Base-by-base conservation (phyloP, 2,329 filamentous ascomycete genomes). In the Alternaria sp. region DNA sequence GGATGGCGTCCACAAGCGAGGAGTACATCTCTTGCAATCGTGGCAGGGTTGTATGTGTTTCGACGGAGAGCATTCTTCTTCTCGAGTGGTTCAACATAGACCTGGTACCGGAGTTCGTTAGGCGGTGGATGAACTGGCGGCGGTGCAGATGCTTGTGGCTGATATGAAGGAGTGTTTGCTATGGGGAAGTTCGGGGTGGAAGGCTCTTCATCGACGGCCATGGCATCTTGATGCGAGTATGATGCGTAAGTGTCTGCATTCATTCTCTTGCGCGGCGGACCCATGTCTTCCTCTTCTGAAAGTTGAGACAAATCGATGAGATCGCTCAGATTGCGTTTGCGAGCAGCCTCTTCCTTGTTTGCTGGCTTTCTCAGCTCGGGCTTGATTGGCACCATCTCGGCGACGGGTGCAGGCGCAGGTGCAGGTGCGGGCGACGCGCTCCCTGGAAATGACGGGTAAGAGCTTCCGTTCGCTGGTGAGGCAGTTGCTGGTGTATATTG, bases 21-120 rank as follows among this genome's bases (percentile, higher is more conserved):
- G 11, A 91, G 79, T 7, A 91, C 83, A 72, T 90, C 88, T 54
- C 87, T 81, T 5, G 88, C 89, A 63, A 91, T 89, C 0, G 87
- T 90, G 47, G 84, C 82, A 1, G 86, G 83, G 70, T 90, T 84
- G 71, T 91, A 91, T 15, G 77, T 82, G 6, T 82, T 82, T 63
- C 85, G 85, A 25, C 82, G 79, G 6, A 82, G 75, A 9, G 83
- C 83, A 40, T 83, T 82, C 55, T 81, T 82, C 52, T 77, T 79
- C 65, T 83, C 81, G 15, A 89, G 71, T 0, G 80, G 79, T 65
- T 84, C 80, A 5, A 85, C 82, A 36, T 85, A 72, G 7, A 52
- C 63, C 25, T 54, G 44, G 49, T 71, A 59, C 21, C 73, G 68
- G 28, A 75, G 40, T 25, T 72, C 70, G 9, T 36, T 67, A 9